Percentiles rank a stretch among this genome's conserved stretches.
These are phyloP conservation scores for Calonectria henricotiae DNA, from an alignment of 2,329 filamentous ascomycete genomes.

Conservation along the genomic window DNA sequence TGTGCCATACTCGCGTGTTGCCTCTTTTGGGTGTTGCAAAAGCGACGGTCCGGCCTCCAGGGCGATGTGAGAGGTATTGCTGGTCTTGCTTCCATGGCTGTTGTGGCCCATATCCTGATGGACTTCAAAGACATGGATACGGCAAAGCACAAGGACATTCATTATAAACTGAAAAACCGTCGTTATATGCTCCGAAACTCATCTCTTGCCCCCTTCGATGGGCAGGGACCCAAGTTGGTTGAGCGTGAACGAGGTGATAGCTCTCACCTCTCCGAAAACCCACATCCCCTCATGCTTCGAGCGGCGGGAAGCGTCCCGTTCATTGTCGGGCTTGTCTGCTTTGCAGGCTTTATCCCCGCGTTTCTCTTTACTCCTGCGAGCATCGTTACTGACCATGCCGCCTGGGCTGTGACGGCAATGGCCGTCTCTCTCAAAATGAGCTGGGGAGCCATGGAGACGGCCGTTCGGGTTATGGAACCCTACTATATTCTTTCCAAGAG, in stretches of 20 bases:
- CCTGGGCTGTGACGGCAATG: constrained; percentile 77
- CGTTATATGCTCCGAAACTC: constrained; percentile 81
- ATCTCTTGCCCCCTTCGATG: constrained; percentile 77
- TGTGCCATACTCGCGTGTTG: constrained; percentile 73
- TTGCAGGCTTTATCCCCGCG: constrained; percentile 72
- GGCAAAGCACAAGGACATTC: constrained; percentile 77
- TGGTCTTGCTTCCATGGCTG: constrained; percentile 83
- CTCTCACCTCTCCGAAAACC: constrained; percentile 71
- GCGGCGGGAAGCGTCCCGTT: constrained; percentile 74
- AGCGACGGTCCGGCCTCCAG: constrained; percentile 76
- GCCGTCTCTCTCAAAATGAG: constrained; percentile 78
- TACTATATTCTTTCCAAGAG: constrained; percentile 80
- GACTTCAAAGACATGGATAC: constrained; percentile 83
- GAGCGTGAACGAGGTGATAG: constrained; percentile 67
- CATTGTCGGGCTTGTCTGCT: constrained; percentile 71
- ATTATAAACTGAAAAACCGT: constrained; percentile 76
- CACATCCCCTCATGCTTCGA: constrained; percentile 80
- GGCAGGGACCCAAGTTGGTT: constrained; percentile 61
- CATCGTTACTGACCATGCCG: constrained; percentile 73
- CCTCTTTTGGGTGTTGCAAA: constrained; percentile 75
- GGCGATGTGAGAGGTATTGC: constrained; percentile 82
- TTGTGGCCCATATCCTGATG: constrained; percentile 80
- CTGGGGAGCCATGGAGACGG: constrained; percentile 80
- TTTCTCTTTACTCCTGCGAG: constrained; percentile 74
- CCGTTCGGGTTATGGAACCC: constrained; percentile 82